Evolutionary conservation across 306 rosid species (phyloP), one percentile per base, ranked within the genome.

Genomic region (Quercus glauca): DNA sequence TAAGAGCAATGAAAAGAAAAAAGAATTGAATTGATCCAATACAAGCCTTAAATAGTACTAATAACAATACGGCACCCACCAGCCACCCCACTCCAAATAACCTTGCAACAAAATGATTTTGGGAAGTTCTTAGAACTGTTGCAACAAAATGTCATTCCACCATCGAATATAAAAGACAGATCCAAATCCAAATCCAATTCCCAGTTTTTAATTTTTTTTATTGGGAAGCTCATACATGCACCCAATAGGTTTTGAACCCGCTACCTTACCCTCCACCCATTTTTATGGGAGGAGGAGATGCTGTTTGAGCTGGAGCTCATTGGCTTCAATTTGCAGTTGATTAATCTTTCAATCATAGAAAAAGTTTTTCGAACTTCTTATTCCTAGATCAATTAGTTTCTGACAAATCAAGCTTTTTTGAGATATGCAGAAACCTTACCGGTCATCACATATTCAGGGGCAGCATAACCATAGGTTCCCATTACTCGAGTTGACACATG

Each of bases 391-490:
- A 28, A 26, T 28, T 28, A 63, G 41, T 28, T 28, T 9, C 33
- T 26, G n/a, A 63, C 33, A 63, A 71, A 74, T 80, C 68, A 68
- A 58, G 74, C 52, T 55, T 20, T 45, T 57, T 21, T 10, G 49
- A 55, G 37, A 72, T 57, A 31, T 21, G 53, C 69, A 45, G 49
- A 81, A 20, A n/a, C n/a, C 78, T 51, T 86, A 88, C 92, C 92
- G 55, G 92, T 88, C 92, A 88, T 88, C 68, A 88, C 92, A 71
- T 88, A 88, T 78, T 88, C 92, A 11, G 92, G 92, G 18, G 92
- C 92, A 18, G 92, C 92, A 84, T 88, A 88, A 29, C 92, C 92
- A 77, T 88, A 88, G 67, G 92, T 88, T 35, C 92, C 92, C 92
- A 88, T 88, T 28, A 88, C 92, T 60, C 92, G 87, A 80, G 92